phyloP scores from a whole-genome alignment of 2,329 filamentous ascomycete species.

The Diplodia corticola region DNA sequence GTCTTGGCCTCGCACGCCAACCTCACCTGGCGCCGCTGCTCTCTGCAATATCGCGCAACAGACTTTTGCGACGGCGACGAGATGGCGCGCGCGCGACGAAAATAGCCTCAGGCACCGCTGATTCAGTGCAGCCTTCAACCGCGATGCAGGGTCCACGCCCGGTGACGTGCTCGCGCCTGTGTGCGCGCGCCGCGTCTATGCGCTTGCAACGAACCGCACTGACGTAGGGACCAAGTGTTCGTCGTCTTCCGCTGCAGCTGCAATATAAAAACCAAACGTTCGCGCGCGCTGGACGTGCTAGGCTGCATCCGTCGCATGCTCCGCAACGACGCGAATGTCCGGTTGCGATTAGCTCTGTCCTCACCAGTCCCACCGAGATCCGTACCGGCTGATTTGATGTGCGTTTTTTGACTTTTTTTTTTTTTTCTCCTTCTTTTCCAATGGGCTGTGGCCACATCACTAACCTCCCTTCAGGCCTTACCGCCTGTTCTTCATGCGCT shows the following conservation, averaged over 20 bases:
- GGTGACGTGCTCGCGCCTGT: slow-evolving; percentile 1
- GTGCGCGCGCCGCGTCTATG: not conserved
- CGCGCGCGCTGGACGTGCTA: no score
- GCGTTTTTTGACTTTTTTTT: not conserved
- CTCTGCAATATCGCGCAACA: no score
- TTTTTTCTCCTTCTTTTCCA: not conserved
- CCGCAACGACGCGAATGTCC: not conserved
- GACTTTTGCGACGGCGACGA: not conserved
- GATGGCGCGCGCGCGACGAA: not conserved
- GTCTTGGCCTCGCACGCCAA: not conserved
- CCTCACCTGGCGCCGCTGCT: not conserved
- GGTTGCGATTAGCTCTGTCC: not conserved
- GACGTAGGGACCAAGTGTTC: not conserved
- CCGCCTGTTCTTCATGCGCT: slow-evolving; percentile 4
- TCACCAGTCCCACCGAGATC: not conserved
- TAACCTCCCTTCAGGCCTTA: not conserved
- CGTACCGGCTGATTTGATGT: not conserved
- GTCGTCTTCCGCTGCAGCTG: not conserved
- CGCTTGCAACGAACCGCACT: not conserved
- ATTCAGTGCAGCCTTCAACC: not conserved
- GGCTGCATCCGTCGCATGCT: not conserved
- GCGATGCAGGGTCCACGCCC: not conserved
- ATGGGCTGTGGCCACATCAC: slow-evolving; percentile 4
- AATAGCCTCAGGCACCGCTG: not conserved
- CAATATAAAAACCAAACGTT: no score